A percentile compares a stretch with the other conserved stretches of the same genome.
Evolutionary conservation across 2,329 filamentous ascomycete genomes (phyloP).

Genomic region (Lithohypha guttulata): DNA sequence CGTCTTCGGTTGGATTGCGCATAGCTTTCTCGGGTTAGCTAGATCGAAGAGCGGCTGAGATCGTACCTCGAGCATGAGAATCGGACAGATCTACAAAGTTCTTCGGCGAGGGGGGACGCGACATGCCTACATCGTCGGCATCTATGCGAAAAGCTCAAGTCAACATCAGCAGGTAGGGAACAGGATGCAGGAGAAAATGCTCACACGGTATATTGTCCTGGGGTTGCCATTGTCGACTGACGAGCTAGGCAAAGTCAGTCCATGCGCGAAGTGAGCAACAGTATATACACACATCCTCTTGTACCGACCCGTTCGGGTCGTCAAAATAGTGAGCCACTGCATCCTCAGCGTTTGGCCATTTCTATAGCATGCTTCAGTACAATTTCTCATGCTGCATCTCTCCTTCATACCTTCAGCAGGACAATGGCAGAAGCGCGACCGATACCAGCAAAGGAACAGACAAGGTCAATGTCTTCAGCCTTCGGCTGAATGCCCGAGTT

Average conservation of each 20-base stretch:
- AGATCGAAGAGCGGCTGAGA: not conserved
- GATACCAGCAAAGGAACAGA: conserved; percentile 6
- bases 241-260: not conserved
- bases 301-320: not conserved
- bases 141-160: conserved; percentile 27
- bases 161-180: conserved; percentile 10
- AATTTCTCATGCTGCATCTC: no score
- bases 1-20: conserved; percentile 29
- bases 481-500: not conserved
- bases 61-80: conserved; percentile 25
- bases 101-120: conserved; percentile 33
- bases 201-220: conserved; percentile 21
- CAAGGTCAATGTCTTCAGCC: not conserved
- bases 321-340: conserved; percentile 7
- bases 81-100: conserved; percentile 26
- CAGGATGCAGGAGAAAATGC: conserved; percentile 1
- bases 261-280: not conserved
- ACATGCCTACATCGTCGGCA: conserved; percentile 27
- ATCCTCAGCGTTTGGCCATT: conserved; percentile 7
- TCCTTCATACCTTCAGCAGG: conserved; percentile 3
- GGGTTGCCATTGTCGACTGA: conserved; percentile 13
- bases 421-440: conserved; percentile 1
- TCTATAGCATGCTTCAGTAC: no score
- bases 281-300: not conserved
- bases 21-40: conserved; percentile 12